Base-by-base conservation (phyloP, 2,329 filamentous ascomycete species). In the Fusarium siculi region DNA sequence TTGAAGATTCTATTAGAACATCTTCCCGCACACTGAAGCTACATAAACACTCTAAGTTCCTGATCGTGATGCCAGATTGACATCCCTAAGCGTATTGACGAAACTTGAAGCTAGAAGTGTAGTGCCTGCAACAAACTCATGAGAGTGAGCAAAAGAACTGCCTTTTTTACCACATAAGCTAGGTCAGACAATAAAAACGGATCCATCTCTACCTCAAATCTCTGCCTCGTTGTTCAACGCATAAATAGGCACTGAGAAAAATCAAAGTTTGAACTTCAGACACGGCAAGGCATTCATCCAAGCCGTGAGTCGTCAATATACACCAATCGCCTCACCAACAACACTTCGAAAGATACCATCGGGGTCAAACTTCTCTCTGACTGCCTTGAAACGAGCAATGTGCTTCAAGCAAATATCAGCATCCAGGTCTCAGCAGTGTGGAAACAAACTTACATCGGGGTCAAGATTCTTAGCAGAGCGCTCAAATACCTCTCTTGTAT, bases 291-390 rank as follows among this genome's bases (percentile, higher is more conserved):
- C 4, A 49, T 5, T 49, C 5, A 23, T 7, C 10, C 47, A 34
- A 7, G 9, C 21, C 10, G 1, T 1, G n/a, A 19, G 1, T 5
- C 4, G 44, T 60, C 7, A 62, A 25, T 65, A 65, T 0, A 65
- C 59, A 4, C 63, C 59, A 37, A 65, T 65, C 3, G 59, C 59
- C 11, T 65, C 59, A 9, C 63, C 63, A 16, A 65, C 59, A 25
- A 65, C 59, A 15, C 63, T 65, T 0, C 39, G 47, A 9, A 55
- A 65, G 18, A 65, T 7, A 10, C 59, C 47, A 0, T 65, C 47
- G 0, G 59, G 63, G 6, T 65, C 59, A 19, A 65, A 65, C 28
- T 40, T 64, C 9, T 64, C 19, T 4, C 63, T 36, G 1, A 65
- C 47, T 3, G 34, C 59, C 2, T 64, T 65, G 8, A 65, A 64